Evolutionary conservation across 108 stramenopile species (phyloP), one percentile per base, ranked within the genome.

Genomic region (Schizochytrium sp.): DNA sequence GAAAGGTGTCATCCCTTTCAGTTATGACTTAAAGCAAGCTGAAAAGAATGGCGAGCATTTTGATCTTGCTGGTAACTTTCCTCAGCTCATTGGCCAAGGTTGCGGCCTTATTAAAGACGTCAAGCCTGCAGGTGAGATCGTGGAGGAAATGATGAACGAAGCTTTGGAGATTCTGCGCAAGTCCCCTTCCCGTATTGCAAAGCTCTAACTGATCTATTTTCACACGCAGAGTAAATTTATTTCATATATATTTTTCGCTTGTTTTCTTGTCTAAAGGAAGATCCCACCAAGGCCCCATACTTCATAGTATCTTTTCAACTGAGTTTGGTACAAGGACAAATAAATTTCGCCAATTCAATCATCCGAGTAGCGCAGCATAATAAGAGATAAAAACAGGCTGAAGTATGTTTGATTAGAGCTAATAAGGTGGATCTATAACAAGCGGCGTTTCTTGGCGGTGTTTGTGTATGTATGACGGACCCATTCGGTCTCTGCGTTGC

Each of bases 401-500:
- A 28, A 28, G 28, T 28, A 28, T 28, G 28, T 28, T 28, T 28
- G 28, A 28, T 60, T 60, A 60, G 59, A n/a, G 59, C 28, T 60
- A 28, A 28, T 28, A 28, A 28, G 28, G 59, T n/a, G 28, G 28
- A 60, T 17, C 28, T n/a, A 69, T 44, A 90, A 41, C 61, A 49
- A 93, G 57, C 94, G 94, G 83, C 97, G 92, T 92, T 98, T 98
- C 55, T 92, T 95, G 4, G 97, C 96, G 4, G 98, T 97, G 92
- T 99, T 99, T 94, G 98, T 97, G 90, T 98, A 99, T 0, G 98
- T 98, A 88, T 97, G 93, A 89, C 99, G 90, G 40, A 98, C 98
- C 95, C 98, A 99, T 92, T 99, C 99, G 59, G 92, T 96, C 83
- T 99, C 98, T 1, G 99, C 99, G 83, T 98, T 97, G 90, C 96